A percentile compares a stretch with the other conserved stretches of the same genome.
Evolutionary conservation across 2,329 filamentous ascomycete species (phyloP).

Genomic region (Penicillium sp.): DNA sequence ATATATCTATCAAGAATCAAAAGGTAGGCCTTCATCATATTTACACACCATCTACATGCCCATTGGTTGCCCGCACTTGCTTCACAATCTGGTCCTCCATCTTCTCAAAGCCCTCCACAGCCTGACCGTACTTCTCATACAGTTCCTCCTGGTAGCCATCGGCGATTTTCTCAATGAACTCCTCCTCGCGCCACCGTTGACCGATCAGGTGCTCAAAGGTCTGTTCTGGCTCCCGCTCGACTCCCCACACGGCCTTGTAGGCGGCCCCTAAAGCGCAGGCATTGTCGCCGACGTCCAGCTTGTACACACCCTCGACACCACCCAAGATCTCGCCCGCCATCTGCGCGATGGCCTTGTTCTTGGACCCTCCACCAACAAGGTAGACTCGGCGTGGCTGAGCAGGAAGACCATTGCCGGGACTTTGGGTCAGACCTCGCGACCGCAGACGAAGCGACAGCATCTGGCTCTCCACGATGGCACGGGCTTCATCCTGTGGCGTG

Average conservation of each 20-base stretch:
- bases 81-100: constrained; percentile 65
- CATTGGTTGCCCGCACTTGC: constrained; percentile 20
- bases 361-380: constrained; percentile 85
- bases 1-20: too few relatives aligned
- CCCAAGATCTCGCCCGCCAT: constrained; percentile 85
- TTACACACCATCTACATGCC: background rate
- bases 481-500: constrained; percentile 64
- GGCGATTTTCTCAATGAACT: constrained; percentile 74
- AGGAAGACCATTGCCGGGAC: constrained; percentile 54
- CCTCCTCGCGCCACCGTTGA: constrained; percentile 75
- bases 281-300: constrained; percentile 88
- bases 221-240: constrained; percentile 62
- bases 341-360: constrained; percentile 81
- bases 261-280: constrained; percentile 90
- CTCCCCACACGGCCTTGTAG: constrained; percentile 92
- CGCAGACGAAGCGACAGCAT: constrained; percentile 84
- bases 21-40: too few relatives aligned
- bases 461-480: constrained; percentile 90
- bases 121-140: constrained; percentile 71
- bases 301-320: constrained; percentile 82
- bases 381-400: constrained; percentile 85
- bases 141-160: constrained; percentile 69
- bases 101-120: constrained; percentile 67
- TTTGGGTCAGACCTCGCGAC: constrained; percentile 66
- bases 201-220: constrained; percentile 86